Base-by-base conservation (phyloP, 371 early-diverging fungal species). In the Sanchytrium tribonematis region DNA sequence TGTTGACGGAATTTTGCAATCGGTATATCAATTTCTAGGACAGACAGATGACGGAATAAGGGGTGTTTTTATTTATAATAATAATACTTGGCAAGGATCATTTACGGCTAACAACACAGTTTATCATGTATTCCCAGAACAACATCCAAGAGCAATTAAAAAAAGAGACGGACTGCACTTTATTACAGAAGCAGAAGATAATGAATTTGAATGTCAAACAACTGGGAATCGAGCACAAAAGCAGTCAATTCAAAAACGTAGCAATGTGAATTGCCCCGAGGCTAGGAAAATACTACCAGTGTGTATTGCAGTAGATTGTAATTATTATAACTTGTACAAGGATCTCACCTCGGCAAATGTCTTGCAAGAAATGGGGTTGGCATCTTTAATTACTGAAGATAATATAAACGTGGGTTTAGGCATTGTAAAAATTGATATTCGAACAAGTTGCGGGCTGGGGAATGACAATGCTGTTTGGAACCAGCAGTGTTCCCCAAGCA, bases 401-500 rank as follows among this genome's bases (percentile, higher is more conserved):
- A 48, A 48, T 22, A 48, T 48, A 5, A 48, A 48, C 48, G 48
- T 48, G 22, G 48, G 48, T 12, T 22, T 48, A 22, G 48, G 48
- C 22, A 22, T 48, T 12, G 22, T 48, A 48, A 48, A 48, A 48
- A 22, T 48, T 48, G 48, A 48, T 22, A 48, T 48, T 48, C 48
- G 48, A 5, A 48, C 48, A 12, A 48, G 12, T 48, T 48, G 48
- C 48, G 48, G 48, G 22, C 5, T 12, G 12, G 48, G 48, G 5
- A 22, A 5, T 12, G 48, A 48, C 22, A 48, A 48, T 48, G 48
- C 48, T 48, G 48, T 48, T 48, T 48, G 48, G 48, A 48, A 48
- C 48, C 5, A 48, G 5, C 12, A 48, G 48, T 48, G 79, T 22
- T 71, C 75, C n/a, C 69, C 72, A 17, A 90, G 89, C 75, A 73